Percentiles rank a stretch among this genome's conserved stretches.
Conservation (phyloP, 2,329 filamentous ascomycete species). For the Trichoderma asperellum region DNA sequence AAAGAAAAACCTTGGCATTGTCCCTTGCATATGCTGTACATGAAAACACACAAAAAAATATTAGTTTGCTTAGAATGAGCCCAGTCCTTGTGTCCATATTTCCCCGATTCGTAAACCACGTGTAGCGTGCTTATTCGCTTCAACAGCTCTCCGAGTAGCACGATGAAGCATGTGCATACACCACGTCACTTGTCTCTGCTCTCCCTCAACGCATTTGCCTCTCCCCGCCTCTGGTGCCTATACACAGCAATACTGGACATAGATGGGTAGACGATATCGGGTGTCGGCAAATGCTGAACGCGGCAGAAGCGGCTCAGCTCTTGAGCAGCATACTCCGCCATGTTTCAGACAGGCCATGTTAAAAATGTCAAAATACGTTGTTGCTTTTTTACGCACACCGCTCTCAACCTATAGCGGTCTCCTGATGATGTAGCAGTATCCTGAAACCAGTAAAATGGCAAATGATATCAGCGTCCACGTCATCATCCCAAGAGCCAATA, state of each 20-base stretch:
- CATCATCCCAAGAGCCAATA: not conserved
- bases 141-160: not conserved
- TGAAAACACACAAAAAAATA: slow-evolving; percentile 29
- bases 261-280: not conserved
- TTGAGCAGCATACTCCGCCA: not conserved
- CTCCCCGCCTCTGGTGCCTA: not conserved
- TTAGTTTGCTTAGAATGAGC: slow-evolving; percentile 21
- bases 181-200: not conserved
- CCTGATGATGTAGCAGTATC: slow-evolving; percentile 30
- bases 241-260: not conserved
- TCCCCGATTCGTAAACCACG: not conserved
- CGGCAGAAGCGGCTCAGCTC: not conserved
- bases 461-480: slow-evolving; percentile 3
- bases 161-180: not conserved
- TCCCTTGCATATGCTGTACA: slow-evolving; percentile 32
- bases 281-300: not conserved
- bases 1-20: slow-evolving; percentile 25
- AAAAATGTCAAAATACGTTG: slow-evolving; percentile 7
- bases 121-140: not conserved
- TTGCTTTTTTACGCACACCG: not conserved
- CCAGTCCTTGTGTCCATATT: slow-evolving; percentile 13
- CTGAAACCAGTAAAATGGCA: slow-evolving; percentile 30
- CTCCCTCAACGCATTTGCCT: not conserved
- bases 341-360: not conserved
- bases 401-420: not conserved